Percentiles rank a stretch among this genome's conserved stretches.
phyloP scores from a whole-genome alignment of 768 basidiomycete genomes.

The Lactarius hatsudake region DNA sequence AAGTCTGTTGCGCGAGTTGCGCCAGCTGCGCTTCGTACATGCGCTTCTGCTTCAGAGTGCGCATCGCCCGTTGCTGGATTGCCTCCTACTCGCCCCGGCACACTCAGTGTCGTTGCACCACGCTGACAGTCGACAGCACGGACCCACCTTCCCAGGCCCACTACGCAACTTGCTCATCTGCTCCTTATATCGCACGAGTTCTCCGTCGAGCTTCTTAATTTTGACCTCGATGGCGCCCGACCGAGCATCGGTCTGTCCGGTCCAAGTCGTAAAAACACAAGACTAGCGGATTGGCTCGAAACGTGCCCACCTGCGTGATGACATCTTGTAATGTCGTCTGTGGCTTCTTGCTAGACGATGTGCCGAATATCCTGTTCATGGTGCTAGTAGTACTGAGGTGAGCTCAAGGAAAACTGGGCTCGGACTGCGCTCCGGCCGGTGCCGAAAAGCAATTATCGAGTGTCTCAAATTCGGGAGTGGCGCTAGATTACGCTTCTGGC shows the following conservation, averaged over 20 bases:
- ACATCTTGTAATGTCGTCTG: conserved; percentile 88
- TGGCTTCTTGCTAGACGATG: conserved; percentile 73
- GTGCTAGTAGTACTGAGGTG: neutral
- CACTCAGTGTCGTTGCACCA: neutral
- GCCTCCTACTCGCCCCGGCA: conserved; percentile 56
- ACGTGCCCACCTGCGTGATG: conserved; percentile 69
- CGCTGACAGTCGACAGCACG: neutral
- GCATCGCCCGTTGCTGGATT: conserved; percentile 90
- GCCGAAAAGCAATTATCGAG: neutral
- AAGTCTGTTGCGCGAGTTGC: conserved; percentile 91
- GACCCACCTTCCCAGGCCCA: conserved; percentile 88
- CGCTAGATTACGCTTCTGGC: no score
- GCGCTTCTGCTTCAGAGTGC: conserved; percentile 90
- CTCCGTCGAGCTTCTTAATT: conserved; percentile 93
- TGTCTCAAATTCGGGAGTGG: no score
- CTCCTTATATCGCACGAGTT: conserved; percentile 87
- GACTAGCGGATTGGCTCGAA: neutral
- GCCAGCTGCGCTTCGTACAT: conserved; percentile 93
- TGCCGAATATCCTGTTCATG: conserved; percentile 88
- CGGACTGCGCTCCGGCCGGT: neutral
- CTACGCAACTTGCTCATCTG: conserved; percentile 93
- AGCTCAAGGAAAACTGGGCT: neutral
- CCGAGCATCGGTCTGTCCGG: conserved; percentile 75
- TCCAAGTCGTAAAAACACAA: conserved; percentile 8
- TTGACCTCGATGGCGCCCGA: conserved; percentile 93